A percentile compares a stretch with the other conserved stretches of the same genome.
phyloP scores from a whole-genome alignment of 352 stramenopile genomes.

The Globisporangium acanthophoron region DNA sequence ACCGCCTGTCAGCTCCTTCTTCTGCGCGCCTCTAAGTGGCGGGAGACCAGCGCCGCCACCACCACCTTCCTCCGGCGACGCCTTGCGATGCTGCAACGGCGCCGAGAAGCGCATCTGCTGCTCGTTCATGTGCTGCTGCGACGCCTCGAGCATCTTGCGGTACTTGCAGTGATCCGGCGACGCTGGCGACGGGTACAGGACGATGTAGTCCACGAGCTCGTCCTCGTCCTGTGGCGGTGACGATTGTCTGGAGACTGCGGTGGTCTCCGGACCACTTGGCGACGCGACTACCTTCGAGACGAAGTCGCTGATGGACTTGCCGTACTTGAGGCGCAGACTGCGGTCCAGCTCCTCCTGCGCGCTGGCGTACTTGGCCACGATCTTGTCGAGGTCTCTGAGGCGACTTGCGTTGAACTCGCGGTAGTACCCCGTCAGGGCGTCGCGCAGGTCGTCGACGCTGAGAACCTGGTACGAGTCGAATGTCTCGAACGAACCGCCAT shows the following conservation, averaged over 20 bases:
- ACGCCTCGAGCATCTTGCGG: slow-evolving; percentile 74
- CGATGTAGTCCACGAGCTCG: slow-evolving; percentile 53
- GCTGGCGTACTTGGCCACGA: slow-evolving; percentile 61
- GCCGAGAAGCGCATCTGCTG: slow-evolving; percentile 77
- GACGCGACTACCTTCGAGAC: slow-evolving; percentile 1
- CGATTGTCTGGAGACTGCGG: neutral
- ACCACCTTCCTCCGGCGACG: slow-evolving; percentile 6
- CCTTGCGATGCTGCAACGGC: slow-evolving; percentile 65
- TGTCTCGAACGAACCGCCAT: neutral
- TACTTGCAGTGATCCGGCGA: slow-evolving; percentile 43
- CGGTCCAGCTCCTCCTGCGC: slow-evolving; percentile 58
- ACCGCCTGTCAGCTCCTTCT: slow-evolving; percentile 39
- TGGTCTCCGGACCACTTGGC: neutral
- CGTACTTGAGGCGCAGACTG: slow-evolving; percentile 67
- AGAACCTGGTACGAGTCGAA: slow-evolving; percentile 13
- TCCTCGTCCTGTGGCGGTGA: slow-evolving; percentile 24
- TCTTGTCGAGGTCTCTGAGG: slow-evolving; percentile 61
- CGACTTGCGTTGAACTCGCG: slow-evolving; percentile 46
- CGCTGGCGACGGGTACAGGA: slow-evolving; percentile 55
- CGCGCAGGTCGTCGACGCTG: slow-evolving; percentile 27
- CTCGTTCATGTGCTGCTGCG: slow-evolving; percentile 72
- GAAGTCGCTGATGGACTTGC: slow-evolving; percentile 47
- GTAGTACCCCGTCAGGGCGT: slow-evolving; percentile 52
- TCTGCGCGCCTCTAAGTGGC: slow-evolving; percentile 44
- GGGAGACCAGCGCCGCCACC: slow-evolving; percentile 33